Percentiles rank a stretch among this genome's conserved stretches.
These are phyloP conservation scores for Selenicereus undatus DNA, from an alignment of 148 eudicot genomes.

Conservation along the genomic window DNA sequence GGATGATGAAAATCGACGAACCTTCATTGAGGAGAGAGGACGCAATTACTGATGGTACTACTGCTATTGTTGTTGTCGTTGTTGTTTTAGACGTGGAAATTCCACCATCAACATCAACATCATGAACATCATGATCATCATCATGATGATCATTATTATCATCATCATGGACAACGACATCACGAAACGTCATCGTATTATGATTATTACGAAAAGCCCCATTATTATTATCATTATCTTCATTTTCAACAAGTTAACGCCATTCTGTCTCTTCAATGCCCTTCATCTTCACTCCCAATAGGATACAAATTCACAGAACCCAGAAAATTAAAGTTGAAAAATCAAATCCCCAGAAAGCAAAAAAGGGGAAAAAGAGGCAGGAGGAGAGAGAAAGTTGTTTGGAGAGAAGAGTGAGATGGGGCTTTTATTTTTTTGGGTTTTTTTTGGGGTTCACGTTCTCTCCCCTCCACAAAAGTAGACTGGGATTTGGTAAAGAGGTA, in stretches of 20 bases:
- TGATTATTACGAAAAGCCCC: background rate
- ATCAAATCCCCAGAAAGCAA: background rate
- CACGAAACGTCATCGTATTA: conserved; percentile 22
- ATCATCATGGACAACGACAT: background rate
- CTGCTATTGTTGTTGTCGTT: conserved; percentile 24
- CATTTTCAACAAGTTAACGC: background rate
- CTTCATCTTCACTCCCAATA: too few relatives aligned
- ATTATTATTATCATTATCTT: background rate
- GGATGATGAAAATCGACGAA: conserved; percentile 3
- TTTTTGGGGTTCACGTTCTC: conserved; percentile 24
- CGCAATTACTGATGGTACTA: conserved; percentile 11
- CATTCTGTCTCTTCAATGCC: background rate
- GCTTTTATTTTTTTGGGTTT: background rate
- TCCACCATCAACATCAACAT: conserved; percentile 18
- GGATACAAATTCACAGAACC: background rate
- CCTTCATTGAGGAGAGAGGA: conserved; percentile 51
- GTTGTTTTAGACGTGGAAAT: conserved; percentile 23
- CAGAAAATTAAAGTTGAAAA: background rate
- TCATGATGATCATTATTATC: background rate
- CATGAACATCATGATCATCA: background rate
- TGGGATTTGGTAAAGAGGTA: conserved; percentile 14
- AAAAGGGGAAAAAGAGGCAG: background rate
- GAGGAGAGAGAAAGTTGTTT: conserved; percentile 17
- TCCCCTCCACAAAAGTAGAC: conserved; percentile 44
- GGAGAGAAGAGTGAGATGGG: background rate